These are phyloP conservation scores for Vickermania ingenoplastis DNA, from an alignment of 208 protist genomes.

Conservation along the genomic window DNA sequence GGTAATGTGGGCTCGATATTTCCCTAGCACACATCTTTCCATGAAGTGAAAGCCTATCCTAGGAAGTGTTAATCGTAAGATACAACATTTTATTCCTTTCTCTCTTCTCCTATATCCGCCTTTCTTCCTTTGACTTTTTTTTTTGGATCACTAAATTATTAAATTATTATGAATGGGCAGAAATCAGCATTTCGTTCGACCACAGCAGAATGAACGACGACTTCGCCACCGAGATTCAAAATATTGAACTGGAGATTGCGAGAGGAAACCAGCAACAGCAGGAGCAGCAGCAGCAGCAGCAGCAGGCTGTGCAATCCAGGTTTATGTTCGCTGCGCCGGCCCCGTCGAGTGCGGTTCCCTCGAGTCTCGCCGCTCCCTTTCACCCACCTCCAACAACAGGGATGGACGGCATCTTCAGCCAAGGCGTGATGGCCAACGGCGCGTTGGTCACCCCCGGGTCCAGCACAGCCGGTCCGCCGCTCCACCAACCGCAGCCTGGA, in stretches of 20 bases:
- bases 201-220: conserved; percentile 77
- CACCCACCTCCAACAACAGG: background rate
- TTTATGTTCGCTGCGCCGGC: background rate
- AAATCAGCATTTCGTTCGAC: too few species aligned
- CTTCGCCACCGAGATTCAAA: conserved; percentile 64
- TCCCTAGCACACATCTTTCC: too few species aligned
- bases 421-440: conserved; percentile 7
- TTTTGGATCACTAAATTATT: too few species aligned
- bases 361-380: background rate
- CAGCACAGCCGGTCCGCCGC: too few species aligned
- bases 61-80: too few species aligned
- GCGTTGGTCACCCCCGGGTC: conserved; percentile 3
- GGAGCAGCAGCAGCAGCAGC: conserved; percentile 10
- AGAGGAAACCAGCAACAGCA: conserved; percentile 31
- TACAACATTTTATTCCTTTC: too few species aligned
- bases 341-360: background rate
- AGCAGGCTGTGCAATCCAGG: background rate
- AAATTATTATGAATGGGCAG: too few species aligned
- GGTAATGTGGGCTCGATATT: too few species aligned
- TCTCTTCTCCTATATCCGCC: too few species aligned
- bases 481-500: too few species aligned
- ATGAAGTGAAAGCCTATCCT: too few species aligned
- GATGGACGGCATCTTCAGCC: conserved; percentile 1
- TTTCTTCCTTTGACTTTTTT: too few species aligned
- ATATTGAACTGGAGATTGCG: conserved; percentile 39